Percentiles rank a stretch among this genome's conserved stretches.
These are phyloP conservation scores for Talaromyces sp. DNA, from an alignment of 2,329 filamentous ascomycete species.

Conservation along the genomic window DNA sequence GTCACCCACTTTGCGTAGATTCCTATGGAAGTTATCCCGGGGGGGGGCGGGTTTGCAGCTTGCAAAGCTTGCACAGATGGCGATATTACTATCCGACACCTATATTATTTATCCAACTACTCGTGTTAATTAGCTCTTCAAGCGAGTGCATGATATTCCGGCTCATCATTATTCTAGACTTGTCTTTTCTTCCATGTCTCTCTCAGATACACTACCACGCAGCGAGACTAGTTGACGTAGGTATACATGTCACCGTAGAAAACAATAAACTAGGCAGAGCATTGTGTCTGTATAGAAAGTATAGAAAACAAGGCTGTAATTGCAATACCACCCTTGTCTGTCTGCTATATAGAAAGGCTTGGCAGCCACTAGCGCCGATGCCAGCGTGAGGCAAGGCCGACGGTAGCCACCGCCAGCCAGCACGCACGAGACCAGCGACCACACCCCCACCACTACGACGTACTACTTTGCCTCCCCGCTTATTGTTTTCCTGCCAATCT, in stretches of 20 bases:
- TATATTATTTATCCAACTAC: no score
- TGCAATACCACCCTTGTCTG: no score
- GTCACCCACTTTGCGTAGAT: neutral
- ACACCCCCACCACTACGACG: neutral
- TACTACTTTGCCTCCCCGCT: neutral
- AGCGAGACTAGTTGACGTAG: neutral
- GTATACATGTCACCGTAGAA: neutral
- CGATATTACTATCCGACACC: no score
- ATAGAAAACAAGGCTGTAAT: neutral
- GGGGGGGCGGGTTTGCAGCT: neutral
- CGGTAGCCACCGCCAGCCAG: neutral
- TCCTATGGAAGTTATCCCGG: neutral
- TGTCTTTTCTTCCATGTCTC: neutral
- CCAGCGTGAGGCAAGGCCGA: neutral
- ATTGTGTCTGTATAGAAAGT: neutral
- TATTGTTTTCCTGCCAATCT: slow-evolving; percentile 8
- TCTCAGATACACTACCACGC: neutral
- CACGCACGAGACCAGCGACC: neutral
- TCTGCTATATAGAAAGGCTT: neutral
- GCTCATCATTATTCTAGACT: neutral
- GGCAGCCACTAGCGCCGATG: neutral
- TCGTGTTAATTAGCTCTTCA: no score
- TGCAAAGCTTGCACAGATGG: neutral
- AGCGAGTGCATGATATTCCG: neutral
- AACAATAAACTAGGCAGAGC: neutral